Base-by-base conservation (phyloP, 139 green algal species). In the Coelastrella sp. region DNA sequence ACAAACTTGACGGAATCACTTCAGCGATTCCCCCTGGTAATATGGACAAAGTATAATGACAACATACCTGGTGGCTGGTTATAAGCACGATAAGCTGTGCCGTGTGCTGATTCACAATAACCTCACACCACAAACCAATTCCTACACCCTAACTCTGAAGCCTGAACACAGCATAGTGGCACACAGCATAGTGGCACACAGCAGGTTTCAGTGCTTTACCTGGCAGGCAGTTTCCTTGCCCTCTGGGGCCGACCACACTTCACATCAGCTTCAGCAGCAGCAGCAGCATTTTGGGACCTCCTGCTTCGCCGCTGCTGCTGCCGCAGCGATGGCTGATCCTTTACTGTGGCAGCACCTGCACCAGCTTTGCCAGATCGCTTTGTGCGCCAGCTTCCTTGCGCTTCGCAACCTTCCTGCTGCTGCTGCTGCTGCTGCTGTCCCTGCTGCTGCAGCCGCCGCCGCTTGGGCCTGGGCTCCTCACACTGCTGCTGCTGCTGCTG, bases 371-470 rank as follows among this genome's bases (percentile, higher is more conserved):
- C 16, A 60, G 59, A 86, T 14, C 80, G n/a, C 60, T 86, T 86
- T 5, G 57, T 47, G 17, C 74, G 80, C 80, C 80, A 86, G 7
- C 7, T 4, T 14, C 57, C 77, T 16, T 7, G n/a, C 57, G 8
- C n/a, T 13, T 73, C 79, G 2, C 32, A 54, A 68, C 7, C 75
- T 8, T 61, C 75, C 47, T 19, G 13, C 54, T 83, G 47, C 17
- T 83, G 77, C 47, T 83, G 77, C 77, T 64, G 77, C 77, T 83
- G 77, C 77, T 83, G 77, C 54, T 83, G 58, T n/a, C 10, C 10
- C 47, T 83, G 77, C 54, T 83, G 77, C 47, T 83, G 77, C 77
- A 64, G 77, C 47, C 16, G 77, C 77, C 56, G 47, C 54, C 56
- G 77, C 17, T 83, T 76, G 2, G 5, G 68, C 17, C 14, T 17